Evolutionary conservation across 1,139 yeast species (phyloP).

Genomic region (Pneumocystis sp.): DNA sequence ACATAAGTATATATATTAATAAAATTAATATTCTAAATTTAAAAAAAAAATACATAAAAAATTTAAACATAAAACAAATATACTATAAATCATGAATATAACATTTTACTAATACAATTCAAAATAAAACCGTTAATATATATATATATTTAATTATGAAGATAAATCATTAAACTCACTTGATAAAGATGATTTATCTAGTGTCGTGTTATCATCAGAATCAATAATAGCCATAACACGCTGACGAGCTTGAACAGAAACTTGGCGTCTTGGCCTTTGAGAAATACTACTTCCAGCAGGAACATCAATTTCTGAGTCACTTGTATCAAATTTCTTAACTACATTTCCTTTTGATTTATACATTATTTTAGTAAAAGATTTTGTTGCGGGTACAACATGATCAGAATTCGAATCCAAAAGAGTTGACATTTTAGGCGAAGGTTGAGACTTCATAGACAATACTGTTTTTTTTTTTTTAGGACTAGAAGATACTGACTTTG

Average conservation of each 20-base stretch:
- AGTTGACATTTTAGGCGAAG: neutral
- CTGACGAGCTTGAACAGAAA: neutral
- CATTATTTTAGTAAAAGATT: neutral
- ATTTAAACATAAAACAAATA: neutral
- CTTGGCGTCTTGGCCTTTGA: neutral
- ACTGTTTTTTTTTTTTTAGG: neutral
- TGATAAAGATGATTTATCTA: neutral
- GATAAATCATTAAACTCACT: neutral
- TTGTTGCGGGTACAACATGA: neutral
- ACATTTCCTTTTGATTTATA: neutral
- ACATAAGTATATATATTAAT: neutral
- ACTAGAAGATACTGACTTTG: neutral
- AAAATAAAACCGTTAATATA: neutral
- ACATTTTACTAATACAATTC: neutral
- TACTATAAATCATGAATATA: neutral
- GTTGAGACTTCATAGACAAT: neutral
- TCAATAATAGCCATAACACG: neutral
- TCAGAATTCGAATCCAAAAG: neutral
- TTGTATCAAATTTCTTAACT: neutral
- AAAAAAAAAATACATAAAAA: neutral
- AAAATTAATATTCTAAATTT: neutral
- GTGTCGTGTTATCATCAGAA: neutral
- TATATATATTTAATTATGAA: neutral
- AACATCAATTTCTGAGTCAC: neutral
- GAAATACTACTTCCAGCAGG: neutral